A percentile compares a stretch with the other conserved stretches of the same genome.
Conservation (phyloP, 352 stramenopile genomes). For the Phytophthora colocasiae region DNA sequence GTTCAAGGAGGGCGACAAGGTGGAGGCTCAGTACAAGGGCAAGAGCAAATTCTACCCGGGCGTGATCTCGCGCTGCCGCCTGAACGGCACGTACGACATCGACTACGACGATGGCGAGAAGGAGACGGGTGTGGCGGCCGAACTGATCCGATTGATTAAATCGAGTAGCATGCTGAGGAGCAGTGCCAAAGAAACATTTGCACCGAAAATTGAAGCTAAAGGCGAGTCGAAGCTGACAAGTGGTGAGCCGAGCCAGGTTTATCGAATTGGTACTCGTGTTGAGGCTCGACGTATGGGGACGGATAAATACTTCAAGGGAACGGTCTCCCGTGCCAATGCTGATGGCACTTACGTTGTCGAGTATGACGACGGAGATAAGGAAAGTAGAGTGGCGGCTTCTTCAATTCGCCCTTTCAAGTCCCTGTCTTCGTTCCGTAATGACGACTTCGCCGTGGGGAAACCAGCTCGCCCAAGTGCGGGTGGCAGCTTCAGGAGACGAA, state of each 20-base stretch:
- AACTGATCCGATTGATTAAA: background rate
- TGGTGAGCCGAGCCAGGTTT: constrained; percentile 1
- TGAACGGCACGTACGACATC: constrained; percentile 1
- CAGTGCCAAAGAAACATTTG: constrained; percentile 1
- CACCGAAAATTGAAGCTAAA: constrained; percentile 9
- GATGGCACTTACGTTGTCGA: constrained; percentile 77
- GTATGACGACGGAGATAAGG: constrained; percentile 81
- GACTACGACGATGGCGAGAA: constrained; percentile 1
- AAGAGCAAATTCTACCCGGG: constrained; percentile 1
- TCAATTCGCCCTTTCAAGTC: constrained; percentile 47
- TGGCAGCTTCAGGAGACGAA: constrained; percentile 45
- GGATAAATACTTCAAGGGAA: constrained; percentile 66
- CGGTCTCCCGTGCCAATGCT: constrained; percentile 47
- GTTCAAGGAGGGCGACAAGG: constrained; percentile 1
- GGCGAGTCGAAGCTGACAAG: constrained; percentile 6
- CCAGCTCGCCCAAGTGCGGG: constrained; percentile 39
- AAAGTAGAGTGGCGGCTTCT: constrained; percentile 45
- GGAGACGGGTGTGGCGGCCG: background rate
- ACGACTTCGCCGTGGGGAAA: constrained; percentile 45
- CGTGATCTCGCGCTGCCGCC: background rate
- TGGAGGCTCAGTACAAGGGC: constrained; percentile 1
- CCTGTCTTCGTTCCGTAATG: constrained; percentile 30
- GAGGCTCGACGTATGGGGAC: constrained; percentile 74
- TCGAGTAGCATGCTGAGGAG: constrained; percentile 32
- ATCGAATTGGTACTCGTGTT: constrained; percentile 38